phyloP scores from a whole-genome alignment of 2,329 filamentous ascomycete genomes.

The Fusarium tricinctum region DNA sequence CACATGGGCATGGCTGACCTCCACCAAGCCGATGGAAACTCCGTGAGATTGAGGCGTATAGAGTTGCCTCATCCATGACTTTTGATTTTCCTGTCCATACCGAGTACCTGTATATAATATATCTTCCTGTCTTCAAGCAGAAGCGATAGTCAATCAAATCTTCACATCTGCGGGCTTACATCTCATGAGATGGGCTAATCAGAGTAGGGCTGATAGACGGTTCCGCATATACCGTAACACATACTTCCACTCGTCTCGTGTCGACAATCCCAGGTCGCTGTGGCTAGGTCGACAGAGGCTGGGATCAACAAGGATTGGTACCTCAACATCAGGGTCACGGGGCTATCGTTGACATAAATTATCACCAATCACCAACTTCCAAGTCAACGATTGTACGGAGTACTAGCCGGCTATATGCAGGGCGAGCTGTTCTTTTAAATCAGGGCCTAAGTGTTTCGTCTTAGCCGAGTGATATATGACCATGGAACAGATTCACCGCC shows the following conservation, averaged over 20 bases:
- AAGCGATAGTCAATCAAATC: background rate
- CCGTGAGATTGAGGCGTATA: background rate
- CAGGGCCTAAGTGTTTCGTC: conserved; percentile 23
- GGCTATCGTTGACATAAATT: conserved; percentile 17
- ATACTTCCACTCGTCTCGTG: background rate
- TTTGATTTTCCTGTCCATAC: background rate
- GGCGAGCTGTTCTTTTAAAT: conserved; percentile 37
- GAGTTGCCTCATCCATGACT: background rate
- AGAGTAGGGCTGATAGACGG: background rate
- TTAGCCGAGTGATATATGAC: conserved; percentile 19
- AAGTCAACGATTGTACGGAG: conserved; percentile 12
- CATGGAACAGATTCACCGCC: conserved; percentile 25
- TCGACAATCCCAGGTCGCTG: background rate
- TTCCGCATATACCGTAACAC: background rate
- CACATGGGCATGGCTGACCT: conserved; percentile 30
- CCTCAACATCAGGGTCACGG: conserved; percentile 29
- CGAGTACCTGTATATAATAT: background rate
- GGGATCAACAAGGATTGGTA: conserved; percentile 20
- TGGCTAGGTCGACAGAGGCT: conserved; percentile 29
- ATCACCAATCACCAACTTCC: conserved; percentile 41
- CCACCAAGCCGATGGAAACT: background rate
- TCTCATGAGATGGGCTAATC: background rate
- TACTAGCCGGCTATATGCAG: conserved; percentile 33
- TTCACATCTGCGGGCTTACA: background rate
- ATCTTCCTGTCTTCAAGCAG: background rate